A percentile compares a stretch with the other conserved stretches of the same genome.
Conservation (phyloP, 495 filamentous ascomycete species). For the Penicillium mononematosum region DNA sequence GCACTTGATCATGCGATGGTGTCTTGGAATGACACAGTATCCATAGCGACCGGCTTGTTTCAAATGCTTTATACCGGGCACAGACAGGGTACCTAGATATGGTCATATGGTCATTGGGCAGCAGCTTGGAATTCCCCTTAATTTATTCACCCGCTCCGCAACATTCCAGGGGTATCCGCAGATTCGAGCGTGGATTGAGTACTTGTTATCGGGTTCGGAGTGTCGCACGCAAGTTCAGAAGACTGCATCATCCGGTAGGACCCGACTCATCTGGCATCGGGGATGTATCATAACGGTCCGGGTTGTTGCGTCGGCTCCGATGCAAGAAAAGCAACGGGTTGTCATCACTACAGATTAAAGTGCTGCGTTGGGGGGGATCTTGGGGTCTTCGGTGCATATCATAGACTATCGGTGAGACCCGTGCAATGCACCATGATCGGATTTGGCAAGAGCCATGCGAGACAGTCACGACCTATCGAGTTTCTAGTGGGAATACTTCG, state of each 20-base stretch:
- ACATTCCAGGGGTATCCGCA: not conserved
- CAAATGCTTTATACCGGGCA: not conserved
- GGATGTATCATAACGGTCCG: not conserved
- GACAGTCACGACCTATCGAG: not conserved
- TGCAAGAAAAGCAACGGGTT: not conserved
- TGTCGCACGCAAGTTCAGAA: not conserved
- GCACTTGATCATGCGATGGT: not conserved
- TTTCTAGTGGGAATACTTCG: not conserved
- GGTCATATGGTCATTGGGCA: not conserved
- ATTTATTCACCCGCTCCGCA: not conserved
- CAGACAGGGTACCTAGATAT: too few relatives aligned
- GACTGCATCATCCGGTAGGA: not conserved
- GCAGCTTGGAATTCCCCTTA: not conserved
- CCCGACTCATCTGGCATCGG: not conserved
- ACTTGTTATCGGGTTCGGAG: not conserved
- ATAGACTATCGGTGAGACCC: not conserved
- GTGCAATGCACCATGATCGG: not conserved
- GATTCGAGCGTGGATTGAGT: not conserved
- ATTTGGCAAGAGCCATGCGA: not conserved
- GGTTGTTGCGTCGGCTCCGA: not conserved
- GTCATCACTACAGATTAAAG: not conserved
- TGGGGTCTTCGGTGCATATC: not conserved
- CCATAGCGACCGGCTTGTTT: not conserved
- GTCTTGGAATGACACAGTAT: not conserved
- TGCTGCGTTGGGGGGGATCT: not conserved